These are phyloP conservation scores for Stropharia rugosoannulata DNA, from an alignment of 768 basidiomycete species.

Conservation along the genomic window DNA sequence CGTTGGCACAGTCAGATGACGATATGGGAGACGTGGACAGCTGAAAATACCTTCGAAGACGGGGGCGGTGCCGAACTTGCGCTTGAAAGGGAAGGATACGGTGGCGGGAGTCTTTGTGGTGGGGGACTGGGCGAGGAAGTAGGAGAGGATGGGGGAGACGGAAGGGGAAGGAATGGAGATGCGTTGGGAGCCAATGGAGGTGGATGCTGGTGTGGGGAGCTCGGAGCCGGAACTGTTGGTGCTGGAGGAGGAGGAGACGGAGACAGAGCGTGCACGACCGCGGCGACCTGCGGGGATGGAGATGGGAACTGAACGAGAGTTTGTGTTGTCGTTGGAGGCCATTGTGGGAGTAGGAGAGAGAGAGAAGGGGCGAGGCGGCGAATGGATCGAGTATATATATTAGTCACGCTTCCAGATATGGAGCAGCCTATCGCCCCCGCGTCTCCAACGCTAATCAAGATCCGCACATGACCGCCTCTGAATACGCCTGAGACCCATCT, in stretches of 20 bases:
- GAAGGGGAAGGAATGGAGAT: constrained; percentile 55
- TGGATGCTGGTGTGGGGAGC: constrained; percentile 49
- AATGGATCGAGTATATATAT: constrained; percentile 15
- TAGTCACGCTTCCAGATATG: constrained; percentile 12
- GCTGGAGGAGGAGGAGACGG: constrained; percentile 58
- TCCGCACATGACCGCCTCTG: constrained; percentile 3
- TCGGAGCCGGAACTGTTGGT: constrained; percentile 55
- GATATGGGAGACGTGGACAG: not conserved
- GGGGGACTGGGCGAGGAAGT: constrained; percentile 65
- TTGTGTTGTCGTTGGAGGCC: constrained; percentile 33
- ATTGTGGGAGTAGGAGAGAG: constrained; percentile 22
- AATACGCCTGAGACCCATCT: constrained; percentile 2
- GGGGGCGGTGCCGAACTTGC: constrained; percentile 53
- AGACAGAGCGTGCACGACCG: constrained; percentile 56
- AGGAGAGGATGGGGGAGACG: constrained; percentile 69
- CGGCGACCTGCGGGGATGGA: constrained; percentile 57
- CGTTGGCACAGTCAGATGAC: constrained; percentile 5
- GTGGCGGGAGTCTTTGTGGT: constrained; percentile 41
- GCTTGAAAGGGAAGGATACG: constrained; percentile 60
- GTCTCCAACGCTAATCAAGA: constrained; percentile 9
- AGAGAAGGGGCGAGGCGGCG: constrained; percentile 18
- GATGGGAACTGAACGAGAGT: constrained; percentile 61
- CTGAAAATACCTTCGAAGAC: constrained; percentile 57
- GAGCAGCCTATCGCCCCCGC: constrained; percentile 2
- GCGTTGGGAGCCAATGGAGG: constrained; percentile 38